A percentile compares a stretch with the other conserved stretches of the same genome.
These are phyloP conservation scores for Plasmodium cynomolgi DNA, from an alignment of 169 alveolate genomes.

Conservation along the genomic window DNA sequence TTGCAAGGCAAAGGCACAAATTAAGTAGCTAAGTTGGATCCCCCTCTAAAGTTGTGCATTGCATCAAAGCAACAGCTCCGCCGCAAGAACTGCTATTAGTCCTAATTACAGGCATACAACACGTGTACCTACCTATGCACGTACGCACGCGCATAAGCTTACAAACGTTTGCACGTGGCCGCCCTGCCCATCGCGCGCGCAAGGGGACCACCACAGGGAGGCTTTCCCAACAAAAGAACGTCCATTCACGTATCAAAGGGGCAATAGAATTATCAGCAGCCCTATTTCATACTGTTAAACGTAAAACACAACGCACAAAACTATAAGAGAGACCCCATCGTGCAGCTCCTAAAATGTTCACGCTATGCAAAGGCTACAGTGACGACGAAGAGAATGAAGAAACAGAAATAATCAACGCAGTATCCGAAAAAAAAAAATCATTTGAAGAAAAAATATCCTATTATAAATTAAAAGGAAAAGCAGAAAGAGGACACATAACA, in stretches of 20 bases:
- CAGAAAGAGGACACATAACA: slow-evolving; percentile 53
- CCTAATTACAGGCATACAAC: background rate
- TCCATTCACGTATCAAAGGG: background rate
- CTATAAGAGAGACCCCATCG: background rate
- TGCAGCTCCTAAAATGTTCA: slow-evolving; percentile 25
- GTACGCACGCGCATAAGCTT: background rate
- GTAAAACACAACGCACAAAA: background rate
- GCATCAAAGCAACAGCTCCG: background rate
- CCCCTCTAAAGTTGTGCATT: background rate
- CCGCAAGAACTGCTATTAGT: background rate
- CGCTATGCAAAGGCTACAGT: slow-evolving; percentile 70
- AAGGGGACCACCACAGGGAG: background rate
- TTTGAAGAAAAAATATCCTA: slow-evolving; percentile 62
- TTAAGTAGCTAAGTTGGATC: background rate
- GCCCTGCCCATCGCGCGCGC: background rate
- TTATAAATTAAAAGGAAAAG: slow-evolving; percentile 67
- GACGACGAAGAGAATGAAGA: slow-evolving; percentile 63
- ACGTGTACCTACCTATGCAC: background rate
- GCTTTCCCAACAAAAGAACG: background rate
- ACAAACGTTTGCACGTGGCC: background rate
- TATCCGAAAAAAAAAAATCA: slow-evolving; percentile 30
- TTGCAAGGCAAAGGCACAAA: background rate
- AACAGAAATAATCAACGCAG: background rate
- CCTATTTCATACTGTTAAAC: background rate
- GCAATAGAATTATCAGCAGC: background rate